Conservation (phyloP, 2,329 filamentous ascomycete species). For the Pyricularia pennisetigena region DNA sequence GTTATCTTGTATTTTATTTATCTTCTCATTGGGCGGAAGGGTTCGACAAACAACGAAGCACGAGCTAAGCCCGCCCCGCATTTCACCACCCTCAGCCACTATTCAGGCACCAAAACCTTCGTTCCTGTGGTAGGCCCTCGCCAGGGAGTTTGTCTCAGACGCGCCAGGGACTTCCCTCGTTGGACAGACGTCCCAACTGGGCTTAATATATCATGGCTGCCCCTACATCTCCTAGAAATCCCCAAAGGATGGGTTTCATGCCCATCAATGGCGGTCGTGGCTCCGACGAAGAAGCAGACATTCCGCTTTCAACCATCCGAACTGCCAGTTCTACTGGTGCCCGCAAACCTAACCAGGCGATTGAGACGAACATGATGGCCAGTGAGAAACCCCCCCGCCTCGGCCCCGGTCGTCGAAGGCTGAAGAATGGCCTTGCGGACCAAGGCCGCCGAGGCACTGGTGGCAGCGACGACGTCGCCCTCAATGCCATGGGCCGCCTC, state of each 20-base stretch:
- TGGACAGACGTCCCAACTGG: not conserved
- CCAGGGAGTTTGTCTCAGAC: not conserved
- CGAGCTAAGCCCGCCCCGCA: not conserved
- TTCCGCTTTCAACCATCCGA: conserved; percentile 45
- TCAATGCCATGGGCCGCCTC: conserved; percentile 57
- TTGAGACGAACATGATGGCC: conserved; percentile 33
- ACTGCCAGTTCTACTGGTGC: conserved; percentile 42
- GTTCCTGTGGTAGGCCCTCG: not conserved
- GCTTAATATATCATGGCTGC: not conserved
- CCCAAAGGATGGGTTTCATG: conserved; percentile 31
- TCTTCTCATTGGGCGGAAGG: not conserved
- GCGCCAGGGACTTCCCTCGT: not conserved
- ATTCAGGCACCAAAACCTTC: not conserved
- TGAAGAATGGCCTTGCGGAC: conserved; percentile 27
- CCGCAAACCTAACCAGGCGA: conserved; percentile 21
- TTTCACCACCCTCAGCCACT: not conserved
- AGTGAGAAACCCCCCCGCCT: conserved; percentile 13
- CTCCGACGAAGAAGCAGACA: conserved; percentile 28
- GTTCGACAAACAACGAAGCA: not conserved
- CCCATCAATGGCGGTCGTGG: conserved; percentile 25
- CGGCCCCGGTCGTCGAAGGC: conserved; percentile 35
- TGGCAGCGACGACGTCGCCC: conserved; percentile 32
- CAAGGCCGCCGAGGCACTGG: conserved; percentile 32
- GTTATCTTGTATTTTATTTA: not conserved
- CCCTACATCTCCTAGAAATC: conserved; percentile 9